These are phyloP conservation scores for Atkinsonella hypoxylon DNA, from an alignment of 2,329 filamentous ascomycete species.

Conservation along the genomic window DNA sequence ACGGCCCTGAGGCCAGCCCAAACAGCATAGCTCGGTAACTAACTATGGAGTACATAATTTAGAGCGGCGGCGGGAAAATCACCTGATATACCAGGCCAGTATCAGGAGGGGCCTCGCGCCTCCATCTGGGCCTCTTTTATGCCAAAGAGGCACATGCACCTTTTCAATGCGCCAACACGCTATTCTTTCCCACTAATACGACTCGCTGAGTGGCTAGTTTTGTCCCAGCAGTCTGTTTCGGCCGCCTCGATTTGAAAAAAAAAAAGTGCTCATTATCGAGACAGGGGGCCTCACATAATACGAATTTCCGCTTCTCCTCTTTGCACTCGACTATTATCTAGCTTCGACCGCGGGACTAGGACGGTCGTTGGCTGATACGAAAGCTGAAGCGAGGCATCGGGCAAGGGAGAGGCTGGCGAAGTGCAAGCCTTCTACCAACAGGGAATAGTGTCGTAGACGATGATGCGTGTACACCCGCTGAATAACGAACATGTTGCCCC, in stretches of 20 bases:
- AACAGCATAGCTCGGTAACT: too few relatives aligned
- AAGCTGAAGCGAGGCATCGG: too few relatives aligned
- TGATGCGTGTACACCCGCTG: too few relatives aligned
- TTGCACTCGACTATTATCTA: background rate
- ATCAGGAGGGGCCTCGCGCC: background rate
- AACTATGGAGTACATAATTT: too few relatives aligned
- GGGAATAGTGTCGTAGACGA: too few relatives aligned
- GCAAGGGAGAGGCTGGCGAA: too few relatives aligned
- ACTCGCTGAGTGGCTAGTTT: background rate
- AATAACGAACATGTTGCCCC: too few relatives aligned
- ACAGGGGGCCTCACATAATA: background rate
- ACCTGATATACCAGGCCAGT: too few relatives aligned
- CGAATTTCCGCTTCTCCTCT: background rate
- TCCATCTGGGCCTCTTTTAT: background rate
- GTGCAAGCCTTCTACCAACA: too few relatives aligned
- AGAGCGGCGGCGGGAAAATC: too few relatives aligned
- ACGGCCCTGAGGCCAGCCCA: too few relatives aligned
- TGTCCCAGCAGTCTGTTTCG: constrained; percentile 7
- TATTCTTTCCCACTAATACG: background rate
- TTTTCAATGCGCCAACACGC: background rate
- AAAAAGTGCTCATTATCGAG: background rate
- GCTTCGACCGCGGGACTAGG: background rate
- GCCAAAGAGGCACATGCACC: background rate
- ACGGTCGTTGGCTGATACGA: too few relatives aligned
- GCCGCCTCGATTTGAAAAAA: constrained; percentile 1